phyloP scores from a whole-genome alignment of 1,284 basidiomycete genomes.

The Malassezia psittaci region DNA sequence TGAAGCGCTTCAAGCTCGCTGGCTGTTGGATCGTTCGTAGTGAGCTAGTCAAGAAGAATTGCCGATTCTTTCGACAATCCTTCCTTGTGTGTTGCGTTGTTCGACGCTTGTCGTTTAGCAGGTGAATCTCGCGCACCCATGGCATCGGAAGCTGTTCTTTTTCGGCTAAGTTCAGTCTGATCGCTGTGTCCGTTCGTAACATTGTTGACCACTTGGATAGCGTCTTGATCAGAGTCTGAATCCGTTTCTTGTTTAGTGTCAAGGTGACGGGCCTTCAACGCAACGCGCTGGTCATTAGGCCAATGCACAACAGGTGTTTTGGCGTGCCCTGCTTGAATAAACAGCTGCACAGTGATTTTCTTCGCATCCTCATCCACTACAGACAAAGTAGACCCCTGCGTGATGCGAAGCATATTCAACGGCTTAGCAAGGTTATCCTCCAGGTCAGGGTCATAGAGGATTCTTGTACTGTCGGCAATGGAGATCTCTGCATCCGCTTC shows the following conservation, averaged over 20 bases:
- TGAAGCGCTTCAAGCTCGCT: constrained; percentile 24
- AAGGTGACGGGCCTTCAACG: background rate
- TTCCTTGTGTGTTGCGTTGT: background rate
- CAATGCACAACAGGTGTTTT: background rate
- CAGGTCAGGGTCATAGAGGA: constrained; percentile 78
- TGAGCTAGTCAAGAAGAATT: constrained; percentile 16
- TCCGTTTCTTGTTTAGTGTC: constrained; percentile 58
- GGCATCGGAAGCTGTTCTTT: constrained; percentile 4
- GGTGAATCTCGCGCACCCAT: background rate
- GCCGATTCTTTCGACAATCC: constrained; percentile 4
- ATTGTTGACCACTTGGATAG: constrained; percentile 59
- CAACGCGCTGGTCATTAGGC: background rate
- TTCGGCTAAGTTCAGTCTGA: background rate
- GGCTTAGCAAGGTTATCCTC: constrained; percentile 69
- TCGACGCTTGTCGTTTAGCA: background rate
- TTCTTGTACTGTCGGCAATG: constrained; percentile 65
- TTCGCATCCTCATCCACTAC: constrained; percentile 68
- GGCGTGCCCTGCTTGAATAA: constrained; percentile 17
- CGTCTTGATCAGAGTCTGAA: constrained; percentile 65
- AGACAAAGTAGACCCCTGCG: constrained; percentile 67
- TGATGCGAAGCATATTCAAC: constrained; percentile 59
- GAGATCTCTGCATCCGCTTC: constrained; percentile 20
- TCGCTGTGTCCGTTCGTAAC: constrained; percentile 17
- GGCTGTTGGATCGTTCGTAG: constrained; percentile 2
- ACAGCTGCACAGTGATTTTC: constrained; percentile 25